These are phyloP conservation scores for Marchantia paleacea DNA, from an alignment of 225 moss, liverwort and hornwort genomes.

Conservation along the genomic window DNA sequence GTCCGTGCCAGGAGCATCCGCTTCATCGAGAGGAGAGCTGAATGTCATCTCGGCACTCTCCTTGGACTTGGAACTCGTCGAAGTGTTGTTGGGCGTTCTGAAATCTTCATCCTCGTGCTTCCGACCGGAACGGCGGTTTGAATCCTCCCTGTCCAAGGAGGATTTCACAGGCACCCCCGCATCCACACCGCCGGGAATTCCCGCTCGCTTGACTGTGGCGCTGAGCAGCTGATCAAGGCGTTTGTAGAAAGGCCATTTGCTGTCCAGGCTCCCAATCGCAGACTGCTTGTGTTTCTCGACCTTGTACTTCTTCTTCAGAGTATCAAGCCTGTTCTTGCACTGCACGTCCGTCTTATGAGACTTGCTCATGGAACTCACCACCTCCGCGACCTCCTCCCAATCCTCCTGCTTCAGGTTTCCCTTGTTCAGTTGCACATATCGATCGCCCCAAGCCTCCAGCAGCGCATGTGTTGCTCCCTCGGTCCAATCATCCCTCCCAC, in stretches of 20 bases:
- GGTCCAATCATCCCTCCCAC: slow-evolving; percentile 36
- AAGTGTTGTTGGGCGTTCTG: slow-evolving; percentile 27
- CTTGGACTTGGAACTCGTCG: slow-evolving; percentile 28
- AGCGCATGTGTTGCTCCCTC: slow-evolving; percentile 37
- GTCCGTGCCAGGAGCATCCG: slow-evolving; percentile 8
- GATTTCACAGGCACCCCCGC: slow-evolving; percentile 29
- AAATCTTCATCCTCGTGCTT: slow-evolving; percentile 25
- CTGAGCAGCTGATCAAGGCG: slow-evolving; percentile 33
- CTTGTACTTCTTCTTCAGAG: slow-evolving; percentile 51
- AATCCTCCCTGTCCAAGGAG: slow-evolving; percentile 24
- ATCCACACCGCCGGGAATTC: slow-evolving; percentile 35
- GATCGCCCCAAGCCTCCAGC: slow-evolving; percentile 42
- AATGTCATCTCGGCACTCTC: slow-evolving; percentile 33
- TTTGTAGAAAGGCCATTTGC: slow-evolving; percentile 46
- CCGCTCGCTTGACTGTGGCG: slow-evolving; percentile 27
- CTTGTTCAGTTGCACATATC: slow-evolving; percentile 40
- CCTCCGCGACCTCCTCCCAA: slow-evolving; percentile 43
- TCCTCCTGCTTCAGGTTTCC: slow-evolving; percentile 49
- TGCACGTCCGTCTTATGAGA: slow-evolving; percentile 42
- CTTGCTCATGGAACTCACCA: slow-evolving; percentile 30
- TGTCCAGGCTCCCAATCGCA: slow-evolving; percentile 39
- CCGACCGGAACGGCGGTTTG: not conserved
- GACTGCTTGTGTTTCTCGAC: slow-evolving; percentile 48
- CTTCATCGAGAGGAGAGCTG: slow-evolving; percentile 16
- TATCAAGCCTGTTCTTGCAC: slow-evolving; percentile 50